A percentile compares a stretch with the other conserved stretches of the same genome.
phyloP scores from a whole-genome alignment of 805 yeast genomes.

The Lipomyces spencermartinsiae region DNA sequence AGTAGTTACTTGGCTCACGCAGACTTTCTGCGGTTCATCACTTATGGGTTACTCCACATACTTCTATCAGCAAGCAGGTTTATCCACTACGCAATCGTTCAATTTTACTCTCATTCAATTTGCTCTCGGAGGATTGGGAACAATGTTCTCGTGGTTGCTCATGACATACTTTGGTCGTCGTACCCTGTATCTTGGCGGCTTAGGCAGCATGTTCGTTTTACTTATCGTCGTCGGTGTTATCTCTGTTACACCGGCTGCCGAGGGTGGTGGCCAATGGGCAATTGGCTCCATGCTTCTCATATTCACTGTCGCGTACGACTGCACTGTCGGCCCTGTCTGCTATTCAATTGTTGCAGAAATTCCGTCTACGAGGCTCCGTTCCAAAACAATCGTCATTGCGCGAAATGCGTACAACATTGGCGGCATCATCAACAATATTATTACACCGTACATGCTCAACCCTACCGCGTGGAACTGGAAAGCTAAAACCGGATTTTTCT shows the following conservation, averaged over 20 bases:
- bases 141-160: constrained; percentile 18
- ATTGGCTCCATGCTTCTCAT: constrained; percentile 55
- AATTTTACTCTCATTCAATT: constrained; percentile 8
- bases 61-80: constrained; percentile 52
- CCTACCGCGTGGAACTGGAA: constrained; percentile 41
- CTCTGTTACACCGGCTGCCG: constrained; percentile 27
- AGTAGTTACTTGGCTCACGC: constrained; percentile 46
- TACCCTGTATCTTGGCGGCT: constrained; percentile 33
- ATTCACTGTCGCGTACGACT: constrained; percentile 55
- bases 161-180: constrained; percentile 22
- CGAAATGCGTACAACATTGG: constrained; percentile 45
- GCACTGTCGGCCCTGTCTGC: constrained; percentile 54
- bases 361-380: constrained; percentile 51
- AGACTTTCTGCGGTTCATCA: constrained; percentile 35
- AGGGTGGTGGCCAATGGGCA: constrained; percentile 32
- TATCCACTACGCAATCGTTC: constrained; percentile 18
- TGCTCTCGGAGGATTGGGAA: constrained; percentile 19
- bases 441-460: constrained; percentile 57
- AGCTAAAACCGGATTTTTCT: constrained; percentile 12
- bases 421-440: constrained; percentile 37
- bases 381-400: constrained; percentile 52
- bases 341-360: constrained; percentile 52
- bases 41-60: constrained; percentile 51
- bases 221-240: constrained; percentile 34
- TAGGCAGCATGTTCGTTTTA: constrained; percentile 15